These are phyloP conservation scores for Xanthoconium separans DNA, from an alignment of 1,284 basidiomycete species.

Conservation along the genomic window DNA sequence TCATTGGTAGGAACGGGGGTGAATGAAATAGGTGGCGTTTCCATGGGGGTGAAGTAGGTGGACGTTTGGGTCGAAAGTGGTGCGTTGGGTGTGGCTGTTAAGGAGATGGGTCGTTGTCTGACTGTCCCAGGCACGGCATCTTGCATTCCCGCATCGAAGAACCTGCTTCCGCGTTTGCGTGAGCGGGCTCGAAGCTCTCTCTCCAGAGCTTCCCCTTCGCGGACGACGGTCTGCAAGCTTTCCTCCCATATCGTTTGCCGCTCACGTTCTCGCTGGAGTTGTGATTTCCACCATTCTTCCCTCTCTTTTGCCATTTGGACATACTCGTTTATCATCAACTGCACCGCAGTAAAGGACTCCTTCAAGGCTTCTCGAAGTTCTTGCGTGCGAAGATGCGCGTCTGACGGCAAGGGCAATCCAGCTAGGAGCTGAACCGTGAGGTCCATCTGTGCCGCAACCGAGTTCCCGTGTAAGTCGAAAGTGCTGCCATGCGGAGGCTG, in stretches of 20 bases:
- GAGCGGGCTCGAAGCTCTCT: slow-evolving; percentile 68
- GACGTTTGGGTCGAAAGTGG: slow-evolving; percentile 18
- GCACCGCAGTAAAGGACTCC: slow-evolving; percentile 61
- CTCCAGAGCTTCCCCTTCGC: slow-evolving; percentile 87
- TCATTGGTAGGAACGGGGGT: slow-evolving; percentile 3
- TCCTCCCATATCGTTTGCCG: slow-evolving; percentile 89
- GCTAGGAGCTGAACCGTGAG: slow-evolving; percentile 68
- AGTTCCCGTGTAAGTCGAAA: slow-evolving; percentile 77
- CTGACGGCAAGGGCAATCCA: slow-evolving; percentile 43
- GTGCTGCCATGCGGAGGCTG: slow-evolving; percentile 65
- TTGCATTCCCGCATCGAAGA: slow-evolving; percentile 38
- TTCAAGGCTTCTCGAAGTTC: slow-evolving; percentile 61
- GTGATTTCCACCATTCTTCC: slow-evolving; percentile 76
- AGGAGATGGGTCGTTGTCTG: slow-evolving; percentile 28
- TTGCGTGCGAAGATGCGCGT: slow-evolving; percentile 36
- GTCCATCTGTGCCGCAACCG: slow-evolving; percentile 78
- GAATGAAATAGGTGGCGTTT: slow-evolving; percentile 15
- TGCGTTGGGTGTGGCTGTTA: slow-evolving; percentile 6
- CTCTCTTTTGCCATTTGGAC: slow-evolving; percentile 73
- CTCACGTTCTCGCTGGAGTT: slow-evolving; percentile 68
- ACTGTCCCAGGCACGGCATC: slow-evolving; percentile 26
- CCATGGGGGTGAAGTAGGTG: slow-evolving; percentile 22
- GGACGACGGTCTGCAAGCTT: slow-evolving; percentile 82
- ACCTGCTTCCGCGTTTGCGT: slow-evolving; percentile 53
- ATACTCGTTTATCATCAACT: slow-evolving; percentile 67